Conservation (phyloP, 2,329 filamentous ascomycete genomes). For the Tolypocladium ovalisporum region DNA sequence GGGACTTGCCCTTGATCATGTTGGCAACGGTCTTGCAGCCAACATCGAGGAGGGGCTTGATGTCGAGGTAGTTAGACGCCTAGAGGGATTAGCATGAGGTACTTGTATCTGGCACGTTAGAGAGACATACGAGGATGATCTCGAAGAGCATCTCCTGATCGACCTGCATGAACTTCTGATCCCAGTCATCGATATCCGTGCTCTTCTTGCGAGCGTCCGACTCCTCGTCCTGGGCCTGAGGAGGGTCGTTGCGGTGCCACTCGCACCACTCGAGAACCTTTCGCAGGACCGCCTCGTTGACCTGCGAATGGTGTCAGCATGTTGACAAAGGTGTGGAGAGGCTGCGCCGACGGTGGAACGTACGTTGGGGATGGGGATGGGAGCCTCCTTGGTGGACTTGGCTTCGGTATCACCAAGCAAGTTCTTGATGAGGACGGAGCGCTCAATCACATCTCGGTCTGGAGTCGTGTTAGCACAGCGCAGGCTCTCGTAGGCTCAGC, state of each 20-base stretch:
- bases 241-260: constrained; percentile 84
- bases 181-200: constrained; percentile 98
- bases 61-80: constrained; percentile 98
- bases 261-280: constrained; percentile 99
- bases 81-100: constrained; percentile 20
- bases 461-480: constrained; percentile 3
- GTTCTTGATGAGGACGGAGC: constrained; percentile 94
- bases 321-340: background rate
- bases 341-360: constrained; percentile 10
- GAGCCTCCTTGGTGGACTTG: constrained; percentile 40
- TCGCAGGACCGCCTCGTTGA: constrained; percentile 84
- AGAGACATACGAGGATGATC: constrained; percentile 74
- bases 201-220: constrained; percentile 95
- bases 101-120: too few relatives aligned
- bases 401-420: constrained; percentile 84
- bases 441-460: constrained; percentile 80
- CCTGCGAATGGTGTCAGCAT: constrained; percentile 31
- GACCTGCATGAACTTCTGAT: constrained; percentile 99
- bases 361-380: constrained; percentile 83
- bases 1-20: constrained; percentile 99
- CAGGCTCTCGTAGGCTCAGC: background rate
- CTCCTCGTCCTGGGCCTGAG: constrained; percentile 75
- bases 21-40: constrained; percentile 99
- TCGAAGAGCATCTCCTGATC: constrained; percentile 99
- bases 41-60: constrained; percentile 94